A percentile compares a stretch with the other conserved stretches of the same genome.
These are phyloP conservation scores for Penicillium griseofulvum DNA, from an alignment of 2,329 filamentous ascomycete genomes.

Conservation along the genomic window DNA sequence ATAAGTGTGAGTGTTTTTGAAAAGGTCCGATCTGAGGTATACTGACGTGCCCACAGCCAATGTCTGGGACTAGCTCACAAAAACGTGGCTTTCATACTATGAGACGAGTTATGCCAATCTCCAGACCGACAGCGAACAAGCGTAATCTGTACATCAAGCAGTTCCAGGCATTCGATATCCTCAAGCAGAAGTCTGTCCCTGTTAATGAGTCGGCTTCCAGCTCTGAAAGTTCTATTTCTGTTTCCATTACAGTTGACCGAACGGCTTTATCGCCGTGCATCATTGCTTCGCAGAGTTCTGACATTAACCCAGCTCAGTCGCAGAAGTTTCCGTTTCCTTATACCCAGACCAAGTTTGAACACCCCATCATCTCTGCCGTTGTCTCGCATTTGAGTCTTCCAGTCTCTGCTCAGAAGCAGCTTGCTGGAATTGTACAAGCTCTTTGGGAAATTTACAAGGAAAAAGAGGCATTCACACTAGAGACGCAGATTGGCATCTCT, in stretches of 20 bases:
- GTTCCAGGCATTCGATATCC: conserved; percentile 54
- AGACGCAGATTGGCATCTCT: conserved; percentile 49
- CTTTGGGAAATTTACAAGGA: conserved; percentile 60
- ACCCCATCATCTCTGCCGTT: conserved; percentile 43
- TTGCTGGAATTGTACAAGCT: conserved; percentile 51
- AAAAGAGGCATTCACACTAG: conserved; percentile 64
- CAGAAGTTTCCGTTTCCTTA: conserved; percentile 64
- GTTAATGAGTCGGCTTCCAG: conserved; percentile 39
- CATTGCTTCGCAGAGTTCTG: conserved; percentile 55
- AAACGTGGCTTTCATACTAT: conserved; percentile 56
- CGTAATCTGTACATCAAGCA: conserved; percentile 57
- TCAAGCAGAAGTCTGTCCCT: conserved; percentile 52
- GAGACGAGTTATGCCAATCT: conserved; percentile 26
- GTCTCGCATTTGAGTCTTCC: conserved; percentile 55
- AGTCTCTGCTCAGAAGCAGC: conserved; percentile 43
- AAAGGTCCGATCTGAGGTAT: neutral
- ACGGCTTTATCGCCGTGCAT: conserved; percentile 62
- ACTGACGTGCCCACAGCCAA: conserved; percentile 18
- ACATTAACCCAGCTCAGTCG: conserved; percentile 45
- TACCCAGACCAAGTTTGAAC: conserved; percentile 44
- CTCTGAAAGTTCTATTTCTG: conserved; percentile 44
- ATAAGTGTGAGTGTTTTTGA: conserved; percentile 21
- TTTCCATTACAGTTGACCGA: conserved; percentile 67
- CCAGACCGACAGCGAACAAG: neutral
- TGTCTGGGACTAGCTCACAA: conserved; percentile 27